Base-by-base conservation (phyloP, 1,284 basidiomycete species). In the Rhodofomes roseus region DNA sequence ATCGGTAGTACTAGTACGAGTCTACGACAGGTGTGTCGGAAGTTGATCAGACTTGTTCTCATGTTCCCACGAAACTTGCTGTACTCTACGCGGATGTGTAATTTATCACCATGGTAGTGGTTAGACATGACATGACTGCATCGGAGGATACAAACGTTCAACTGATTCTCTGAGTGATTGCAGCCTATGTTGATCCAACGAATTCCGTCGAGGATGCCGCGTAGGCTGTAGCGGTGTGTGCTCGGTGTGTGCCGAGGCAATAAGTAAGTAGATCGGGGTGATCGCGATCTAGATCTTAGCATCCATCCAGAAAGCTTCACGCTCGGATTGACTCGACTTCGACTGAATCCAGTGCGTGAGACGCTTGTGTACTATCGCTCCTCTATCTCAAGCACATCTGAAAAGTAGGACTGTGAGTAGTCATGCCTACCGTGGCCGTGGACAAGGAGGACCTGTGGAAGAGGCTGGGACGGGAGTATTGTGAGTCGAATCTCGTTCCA, bases 361-460 rank as follows among this genome's bases (percentile, higher is more conserved):
- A 44, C 41, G 20, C n/a, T 20, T 22, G 41, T 18, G 18, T 8
- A 9, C 22, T 9, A 11, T 14, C 23, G 43, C 8, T 9, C 4
- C 25, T 5, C 22, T 25, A 51, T 34, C 27, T 1, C 16, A 34
- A 31, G 18, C 11, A 16, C 11, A 5, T 20, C 27, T 7, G 7
- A 18, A 11, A 22, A 46, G 23, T 31, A 25, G 8, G 37, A 22
- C 51, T n/a, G 18, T 29, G 20, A 48, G 34, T 23, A 20, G 44
- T 66, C 48, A 96, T 96, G 96, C 96, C 96, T 63, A 99, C 97
- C 63, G 85, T 99, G 72, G 81, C 92, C 43, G 94, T 98, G 59
- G 93, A 98, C 81, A 98, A 98, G 76, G 93, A 87, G 62, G 93
- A 96, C 73, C 89, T 99, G 60, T 98, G 92, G 84, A 82, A 89